A percentile compares a stretch with the other conserved stretches of the same genome.
Conservation (phyloP, 1,284 basidiomycete species). For the Athelia sp. region DNA sequence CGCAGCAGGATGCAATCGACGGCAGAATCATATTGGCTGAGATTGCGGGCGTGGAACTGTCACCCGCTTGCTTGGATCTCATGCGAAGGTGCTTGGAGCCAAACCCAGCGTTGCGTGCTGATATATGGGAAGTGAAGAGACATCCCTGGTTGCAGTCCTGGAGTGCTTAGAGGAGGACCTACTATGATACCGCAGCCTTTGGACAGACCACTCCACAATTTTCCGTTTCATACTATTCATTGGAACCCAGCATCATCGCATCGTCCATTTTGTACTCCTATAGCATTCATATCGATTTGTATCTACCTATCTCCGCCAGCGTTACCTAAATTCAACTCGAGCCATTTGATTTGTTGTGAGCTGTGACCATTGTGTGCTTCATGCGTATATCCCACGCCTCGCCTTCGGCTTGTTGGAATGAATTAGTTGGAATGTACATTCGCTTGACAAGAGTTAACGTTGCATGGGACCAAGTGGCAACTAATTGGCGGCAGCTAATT, state of each 20-base stretch:
- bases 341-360: no score
- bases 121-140: conserved; percentile 65
- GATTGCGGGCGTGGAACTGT: conserved; percentile 30
- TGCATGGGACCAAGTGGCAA: no score
- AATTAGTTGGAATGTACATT: no score
- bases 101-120: conserved; percentile 61
- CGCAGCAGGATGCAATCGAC: conserved; percentile 61
- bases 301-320: no score
- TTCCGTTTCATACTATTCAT: background rate
- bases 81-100: conserved; percentile 74
- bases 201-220: no score
- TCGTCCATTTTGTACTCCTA: background rate
- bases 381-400: no score
- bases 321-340: no score
- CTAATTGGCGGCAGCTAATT: no score
- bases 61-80: conserved; percentile 47
- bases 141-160: conserved; percentile 65
- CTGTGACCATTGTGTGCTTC: no score
- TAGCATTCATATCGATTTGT: background rate
- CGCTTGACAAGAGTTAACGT: no score
- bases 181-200: no score
- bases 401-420: no score
- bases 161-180: background rate
- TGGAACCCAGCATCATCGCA: background rate
- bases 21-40: conserved; percentile 42